Percentiles rank a stretch among this genome's conserved stretches.
phyloP scores from a whole-genome alignment of 148 eudicot species.

The Silene latifolia region DNA sequence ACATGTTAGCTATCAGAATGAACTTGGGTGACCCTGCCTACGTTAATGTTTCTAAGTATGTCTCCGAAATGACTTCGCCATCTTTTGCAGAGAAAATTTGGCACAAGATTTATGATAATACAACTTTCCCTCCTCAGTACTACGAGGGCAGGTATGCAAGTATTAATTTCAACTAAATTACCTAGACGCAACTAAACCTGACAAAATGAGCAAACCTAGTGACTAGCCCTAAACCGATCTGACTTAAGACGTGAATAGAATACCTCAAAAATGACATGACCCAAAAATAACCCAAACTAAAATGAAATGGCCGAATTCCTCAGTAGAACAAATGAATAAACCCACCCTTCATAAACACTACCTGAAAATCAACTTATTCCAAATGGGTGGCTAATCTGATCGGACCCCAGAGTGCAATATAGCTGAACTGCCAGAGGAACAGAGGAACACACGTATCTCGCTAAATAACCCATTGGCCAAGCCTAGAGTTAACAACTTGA shows the following conservation, averaged over 20 bases:
- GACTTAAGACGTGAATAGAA: too few species aligned
- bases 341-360: too few species aligned
- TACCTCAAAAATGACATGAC: too few species aligned
- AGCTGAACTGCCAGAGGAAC: too few species aligned
- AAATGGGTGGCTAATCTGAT: too few species aligned
- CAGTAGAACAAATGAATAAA: too few species aligned
- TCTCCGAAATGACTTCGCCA: conserved; percentile 77
- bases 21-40: conserved; percentile 76
- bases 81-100: conserved; percentile 60
- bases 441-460: too few species aligned
- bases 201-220: background rate
- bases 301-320: too few species aligned
- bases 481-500: background rate
- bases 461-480: background rate
- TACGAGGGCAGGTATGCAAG: conserved; percentile 59
- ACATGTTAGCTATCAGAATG: conserved; percentile 87
- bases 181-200: background rate
- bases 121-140: conserved; percentile 82
- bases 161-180: background rate
- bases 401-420: too few species aligned
- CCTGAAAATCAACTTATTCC: too few species aligned
- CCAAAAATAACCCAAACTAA: too few species aligned
- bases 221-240: too few species aligned
- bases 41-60: conserved; percentile 48
- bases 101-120: conserved; percentile 71